A percentile compares a stretch with the other conserved stretches of the same genome.
Conservation (phyloP, 1,284 basidiomycete genomes). For the Sporisorium graminicola region DNA sequence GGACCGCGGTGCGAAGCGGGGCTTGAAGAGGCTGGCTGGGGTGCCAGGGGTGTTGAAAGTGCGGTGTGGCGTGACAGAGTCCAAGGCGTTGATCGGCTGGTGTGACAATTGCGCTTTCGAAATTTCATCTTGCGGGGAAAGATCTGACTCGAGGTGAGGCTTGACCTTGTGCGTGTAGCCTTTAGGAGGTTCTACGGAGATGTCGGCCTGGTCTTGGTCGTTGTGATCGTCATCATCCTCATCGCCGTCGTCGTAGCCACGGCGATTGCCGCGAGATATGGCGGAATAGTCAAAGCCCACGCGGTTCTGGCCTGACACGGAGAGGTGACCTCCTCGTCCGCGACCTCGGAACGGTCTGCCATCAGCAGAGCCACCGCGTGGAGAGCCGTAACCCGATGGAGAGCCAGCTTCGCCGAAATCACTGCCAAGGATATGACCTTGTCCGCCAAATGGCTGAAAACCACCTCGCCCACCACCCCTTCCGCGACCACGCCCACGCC, state of each 20-base stretch:
- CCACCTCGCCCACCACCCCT: constrained; percentile 18
- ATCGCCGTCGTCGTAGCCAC: constrained; percentile 14
- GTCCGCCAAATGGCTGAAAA: constrained; percentile 35
- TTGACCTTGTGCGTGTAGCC: constrained; percentile 46
- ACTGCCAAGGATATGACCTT: constrained; percentile 25
- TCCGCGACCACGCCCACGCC: constrained; percentile 25
- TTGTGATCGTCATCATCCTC: constrained; percentile 12
- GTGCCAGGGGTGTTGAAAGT: constrained; percentile 1
- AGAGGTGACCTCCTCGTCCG: constrained; percentile 46
- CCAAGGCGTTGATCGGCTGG: constrained; percentile 7
- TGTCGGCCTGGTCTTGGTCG: constrained; percentile 21
- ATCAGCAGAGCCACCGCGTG: constrained; percentile 33
- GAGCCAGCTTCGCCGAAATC: constrained; percentile 2
- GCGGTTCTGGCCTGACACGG: constrained; percentile 45
- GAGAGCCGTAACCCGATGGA: constrained; percentile 21
- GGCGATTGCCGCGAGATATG: constrained; percentile 25
- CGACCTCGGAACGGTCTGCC: constrained; percentile 28
- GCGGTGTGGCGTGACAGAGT: constrained; percentile 24
- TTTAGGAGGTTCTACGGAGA: constrained; percentile 34
- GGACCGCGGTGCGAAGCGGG: constrained; percentile 27
- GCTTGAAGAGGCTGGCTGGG: constrained; percentile 11
- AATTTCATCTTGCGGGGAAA: constrained; percentile 12
- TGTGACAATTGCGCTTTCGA: neutral
- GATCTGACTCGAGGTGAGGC: constrained; percentile 36
- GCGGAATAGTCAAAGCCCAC: constrained; percentile 49